Evolutionary conservation across 345 rosid genomes (phyloP), one percentile per base, ranked within the genome.

Genomic region (Alliaria petiolata): DNA sequence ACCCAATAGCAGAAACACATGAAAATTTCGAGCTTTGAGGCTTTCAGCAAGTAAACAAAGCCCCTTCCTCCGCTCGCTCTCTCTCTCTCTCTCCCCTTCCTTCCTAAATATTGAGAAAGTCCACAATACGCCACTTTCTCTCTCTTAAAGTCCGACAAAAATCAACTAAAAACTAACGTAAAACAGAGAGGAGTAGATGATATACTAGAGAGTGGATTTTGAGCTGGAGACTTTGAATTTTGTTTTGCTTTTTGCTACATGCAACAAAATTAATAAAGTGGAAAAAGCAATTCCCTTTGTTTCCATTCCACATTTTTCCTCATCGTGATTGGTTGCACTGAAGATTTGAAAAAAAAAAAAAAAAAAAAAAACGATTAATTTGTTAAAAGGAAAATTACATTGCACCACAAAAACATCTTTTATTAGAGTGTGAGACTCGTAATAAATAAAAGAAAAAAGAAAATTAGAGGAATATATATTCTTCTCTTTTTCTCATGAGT

Each of bases 131-230:
- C 50, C 61, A 70, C 59, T 31, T 56, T 72, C 70, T 72, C 70
- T 72, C 65, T 62, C 77, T 65, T 52, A 65, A 57, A 72, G 65
- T 65, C 77, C 77, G 71, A 73, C 77, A 65, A 73, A 60, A 73
- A 46, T 55, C 65, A 72, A 64, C 69, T 35, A 20, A 10, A 54
- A 63, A 62, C 33, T 43, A 39, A 39, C 61, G 62, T 71, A 50
- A 59, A 53, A 63, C 63, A 34, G 35, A 34, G 35, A 63, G 44
- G 39, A 72, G 62, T 54, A 54, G 54, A 22, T 38, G n/a, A 16
- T 30, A 62, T 30, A 33, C 33, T 36, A 20, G 56, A 64, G 71
- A 62, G 70, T 65, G 77, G 65, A 46, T 26, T 55, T 65, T 73
- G 43, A 65, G 65, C 57, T 54, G 65, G 65, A 65, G 70, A 43